A percentile compares a stretch with the other conserved stretches of the same genome.
These are phyloP conservation scores for Serendipita sp. DNA, from an alignment of 768 basidiomycete genomes.

Conservation along the genomic window DNA sequence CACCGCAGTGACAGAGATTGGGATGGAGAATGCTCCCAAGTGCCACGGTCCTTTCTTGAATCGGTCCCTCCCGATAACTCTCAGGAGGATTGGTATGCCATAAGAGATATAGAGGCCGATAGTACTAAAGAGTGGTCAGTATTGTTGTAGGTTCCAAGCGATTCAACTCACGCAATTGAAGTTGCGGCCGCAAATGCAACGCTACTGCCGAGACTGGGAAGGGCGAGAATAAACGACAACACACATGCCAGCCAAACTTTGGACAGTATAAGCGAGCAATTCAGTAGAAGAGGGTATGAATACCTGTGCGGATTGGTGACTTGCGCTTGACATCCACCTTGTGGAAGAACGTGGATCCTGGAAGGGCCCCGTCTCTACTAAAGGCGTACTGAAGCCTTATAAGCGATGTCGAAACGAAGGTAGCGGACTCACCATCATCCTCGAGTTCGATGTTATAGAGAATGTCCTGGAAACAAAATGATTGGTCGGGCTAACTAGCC, in stretches of 20 bases:
- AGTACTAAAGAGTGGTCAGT: slow-evolving; percentile 19
- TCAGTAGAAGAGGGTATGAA: not conserved
- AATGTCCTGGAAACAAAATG: slow-evolving; percentile 33
- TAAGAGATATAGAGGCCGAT: slow-evolving; percentile 68
- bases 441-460: slow-evolving; percentile 59
- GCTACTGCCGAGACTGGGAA: slow-evolving; percentile 54
- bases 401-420: not conserved
- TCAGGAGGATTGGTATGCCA: slow-evolving; percentile 52
- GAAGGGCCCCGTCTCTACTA: slow-evolving; percentile 56
- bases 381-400: slow-evolving; percentile 37
- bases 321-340: slow-evolving; percentile 41
- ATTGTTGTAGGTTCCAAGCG: not conserved
- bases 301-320: slow-evolving; percentile 55
- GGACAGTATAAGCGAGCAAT: not conserved
- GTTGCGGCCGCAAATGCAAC: slow-evolving; percentile 50
- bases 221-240: slow-evolving; percentile 54
- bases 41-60: slow-evolving; percentile 60
- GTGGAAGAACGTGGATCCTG: slow-evolving; percentile 49
- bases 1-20: slow-evolving; percentile 39
- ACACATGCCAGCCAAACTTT: slow-evolving; percentile 66
- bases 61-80: slow-evolving; percentile 39
- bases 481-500: not conserved
- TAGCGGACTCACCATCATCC: slow-evolving; percentile 37
- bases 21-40: slow-evolving; percentile 44
- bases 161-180: slow-evolving; percentile 28